Conservation (phyloP, 2,329 filamentous ascomycete genomes). For the Pleoardoris graminearum region DNA sequence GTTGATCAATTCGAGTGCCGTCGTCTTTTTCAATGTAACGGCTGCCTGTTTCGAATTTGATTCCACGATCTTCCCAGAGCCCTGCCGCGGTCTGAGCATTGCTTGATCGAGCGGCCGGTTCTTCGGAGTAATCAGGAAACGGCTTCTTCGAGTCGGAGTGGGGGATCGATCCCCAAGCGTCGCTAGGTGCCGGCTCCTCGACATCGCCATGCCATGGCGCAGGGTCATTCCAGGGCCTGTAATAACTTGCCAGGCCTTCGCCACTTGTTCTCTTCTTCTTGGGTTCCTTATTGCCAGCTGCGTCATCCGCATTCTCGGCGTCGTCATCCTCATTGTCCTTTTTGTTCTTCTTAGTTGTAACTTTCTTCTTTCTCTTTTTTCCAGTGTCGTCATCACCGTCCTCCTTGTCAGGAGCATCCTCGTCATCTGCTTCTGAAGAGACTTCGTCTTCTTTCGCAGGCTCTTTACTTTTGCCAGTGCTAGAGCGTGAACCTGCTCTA, state of each 20-base stretch:
- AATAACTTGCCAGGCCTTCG: not conserved
- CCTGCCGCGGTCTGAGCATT: conserved; percentile 10
- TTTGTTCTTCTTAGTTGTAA: no score
- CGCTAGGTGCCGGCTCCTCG: not conserved
- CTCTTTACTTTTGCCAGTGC: not conserved
- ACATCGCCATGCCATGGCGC: conserved; percentile 11
- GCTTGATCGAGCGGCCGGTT: not conserved
- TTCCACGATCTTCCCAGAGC: conserved; percentile 35
- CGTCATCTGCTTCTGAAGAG: not conserved
- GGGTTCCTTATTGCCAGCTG: not conserved
- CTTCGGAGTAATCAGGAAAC: not conserved
- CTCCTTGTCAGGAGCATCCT: not conserved
- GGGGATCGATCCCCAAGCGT: conserved; percentile 25
- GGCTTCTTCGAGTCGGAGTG: no score
- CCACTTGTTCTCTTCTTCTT: not conserved
- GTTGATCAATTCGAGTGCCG: conserved; percentile 22
- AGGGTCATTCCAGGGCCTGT: no score
- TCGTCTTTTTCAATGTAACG: conserved; percentile 12
- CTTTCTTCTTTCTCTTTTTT: no score
- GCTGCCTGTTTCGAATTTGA: conserved; percentile 22
- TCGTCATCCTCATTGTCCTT: no score
- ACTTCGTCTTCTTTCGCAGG: no score
- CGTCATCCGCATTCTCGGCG: not conserved
- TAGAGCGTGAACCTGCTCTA: no score
- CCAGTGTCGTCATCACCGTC: no score